Conservation (phyloP, 2,329 filamentous ascomycete genomes). For the Epichloe glyceriae region DNA sequence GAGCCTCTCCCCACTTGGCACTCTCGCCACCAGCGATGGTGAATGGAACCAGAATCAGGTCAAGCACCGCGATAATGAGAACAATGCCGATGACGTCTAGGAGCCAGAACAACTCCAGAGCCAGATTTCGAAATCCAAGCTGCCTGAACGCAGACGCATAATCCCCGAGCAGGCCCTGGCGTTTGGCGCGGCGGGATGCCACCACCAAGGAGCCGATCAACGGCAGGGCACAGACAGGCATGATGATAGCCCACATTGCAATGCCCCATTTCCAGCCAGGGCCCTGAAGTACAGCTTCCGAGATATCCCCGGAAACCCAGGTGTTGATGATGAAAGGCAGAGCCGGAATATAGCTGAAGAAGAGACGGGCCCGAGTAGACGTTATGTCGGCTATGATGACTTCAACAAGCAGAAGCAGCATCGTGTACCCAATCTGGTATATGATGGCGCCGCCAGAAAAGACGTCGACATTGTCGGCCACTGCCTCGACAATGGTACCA, state of each 20-base stretch:
- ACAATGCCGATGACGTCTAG: conserved; percentile 45
- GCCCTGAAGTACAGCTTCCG: conserved; percentile 29
- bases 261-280: conserved; percentile 52
- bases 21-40: conserved; percentile 35
- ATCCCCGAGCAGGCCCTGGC: conserved; percentile 28
- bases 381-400: conserved; percentile 59
- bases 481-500: conserved; percentile 49
- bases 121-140: conserved; percentile 28
- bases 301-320: conserved; percentile 47
- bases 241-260: conserved; percentile 52
- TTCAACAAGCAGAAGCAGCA: conserved; percentile 46
- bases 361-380: conserved; percentile 48
- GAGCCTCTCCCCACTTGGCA: conserved; percentile 32
- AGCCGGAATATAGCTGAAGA: conserved; percentile 47
- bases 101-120: conserved; percentile 35
- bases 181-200: conserved; percentile 44
- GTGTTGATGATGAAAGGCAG: conserved; percentile 51
- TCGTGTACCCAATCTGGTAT: conserved; percentile 48
- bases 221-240: conserved; percentile 47
- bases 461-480: conserved; percentile 29
- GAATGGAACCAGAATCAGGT: conserved; percentile 51
- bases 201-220: conserved; percentile 42
- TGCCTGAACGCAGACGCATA: conserved; percentile 14
- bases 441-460: conserved; percentile 50
- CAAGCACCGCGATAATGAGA: conserved; percentile 41